Conservation (phyloP, 495 filamentous ascomycete species). For the Ramalina intermedia region DNA sequence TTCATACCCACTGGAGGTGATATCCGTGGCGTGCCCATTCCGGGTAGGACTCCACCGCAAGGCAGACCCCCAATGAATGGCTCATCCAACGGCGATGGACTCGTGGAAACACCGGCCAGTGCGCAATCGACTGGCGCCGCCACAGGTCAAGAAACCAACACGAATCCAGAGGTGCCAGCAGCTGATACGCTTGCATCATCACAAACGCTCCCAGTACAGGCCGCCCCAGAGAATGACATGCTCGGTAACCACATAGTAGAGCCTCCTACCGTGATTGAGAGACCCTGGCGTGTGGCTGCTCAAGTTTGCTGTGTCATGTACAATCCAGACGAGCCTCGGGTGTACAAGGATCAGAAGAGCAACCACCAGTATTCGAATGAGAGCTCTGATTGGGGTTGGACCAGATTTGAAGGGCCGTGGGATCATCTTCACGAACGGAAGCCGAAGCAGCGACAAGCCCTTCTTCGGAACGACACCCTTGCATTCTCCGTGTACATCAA, state of each 20-base stretch:
- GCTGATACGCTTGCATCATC: too few relatives aligned
- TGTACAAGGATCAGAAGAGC: slow-evolving; percentile 40
- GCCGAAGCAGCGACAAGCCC: slow-evolving; percentile 43
- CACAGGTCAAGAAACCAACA: not conserved
- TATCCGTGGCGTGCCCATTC: not conserved
- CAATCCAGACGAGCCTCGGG: slow-evolving; percentile 51
- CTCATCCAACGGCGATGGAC: not conserved
- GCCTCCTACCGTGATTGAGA: not conserved
- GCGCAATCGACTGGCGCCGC: not conserved
- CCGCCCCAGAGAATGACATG: not conserved
- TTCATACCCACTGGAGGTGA: too few relatives aligned
- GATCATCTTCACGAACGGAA: slow-evolving; percentile 43
- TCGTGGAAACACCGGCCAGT: not conserved
- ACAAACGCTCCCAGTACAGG: slow-evolving; percentile 1
- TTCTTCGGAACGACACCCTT: slow-evolving; percentile 49
- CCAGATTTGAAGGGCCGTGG: slow-evolving; percentile 47
- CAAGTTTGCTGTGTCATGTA: slow-evolving; percentile 51
- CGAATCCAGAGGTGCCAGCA: not conserved
- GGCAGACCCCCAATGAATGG: not conserved
- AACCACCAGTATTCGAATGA: slow-evolving; percentile 45
- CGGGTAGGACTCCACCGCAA: not conserved
- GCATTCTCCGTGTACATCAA: slow-evolving; percentile 51
- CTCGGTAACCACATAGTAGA: not conserved
- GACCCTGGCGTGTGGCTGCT: slow-evolving; percentile 37
- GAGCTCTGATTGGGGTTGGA: slow-evolving; percentile 54